phyloP scores from a whole-genome alignment of 2,329 filamentous ascomycete genomes.

The Fusarium dlaminii region DNA sequence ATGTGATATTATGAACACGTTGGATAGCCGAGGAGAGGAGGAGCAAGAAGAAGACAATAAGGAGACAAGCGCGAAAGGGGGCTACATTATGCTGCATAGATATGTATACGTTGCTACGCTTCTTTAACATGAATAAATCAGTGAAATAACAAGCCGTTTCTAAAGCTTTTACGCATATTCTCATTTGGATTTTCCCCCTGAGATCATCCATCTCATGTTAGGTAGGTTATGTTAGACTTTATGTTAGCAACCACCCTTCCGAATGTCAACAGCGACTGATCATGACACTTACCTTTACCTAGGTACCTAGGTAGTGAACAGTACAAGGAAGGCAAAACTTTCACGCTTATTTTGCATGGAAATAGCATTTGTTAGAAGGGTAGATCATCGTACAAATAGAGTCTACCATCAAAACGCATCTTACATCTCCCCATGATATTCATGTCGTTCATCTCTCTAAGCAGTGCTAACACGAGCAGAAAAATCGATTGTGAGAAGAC shows the following conservation, averaged over 20 bases:
- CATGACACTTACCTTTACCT: neutral
- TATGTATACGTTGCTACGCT: neutral
- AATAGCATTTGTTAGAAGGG: neutral
- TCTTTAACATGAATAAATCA: neutral
- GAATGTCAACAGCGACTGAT: neutral
- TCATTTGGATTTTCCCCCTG: neutral
- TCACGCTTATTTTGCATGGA: neutral
- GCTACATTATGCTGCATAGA: neutral
- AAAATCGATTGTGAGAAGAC: neutral
- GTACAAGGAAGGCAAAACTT: neutral
- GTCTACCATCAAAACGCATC: neutral
- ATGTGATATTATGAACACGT: neutral
- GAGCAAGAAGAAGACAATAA: neutral
- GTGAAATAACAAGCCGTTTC: neutral
- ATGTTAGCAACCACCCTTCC: neutral
- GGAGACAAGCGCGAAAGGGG: neutral
- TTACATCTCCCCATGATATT: neutral
- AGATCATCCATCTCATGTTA: neutral
- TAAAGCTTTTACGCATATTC: neutral
- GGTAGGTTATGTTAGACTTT: neutral
- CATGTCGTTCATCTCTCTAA: neutral
- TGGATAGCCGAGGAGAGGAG: neutral
- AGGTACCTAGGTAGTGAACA: neutral
- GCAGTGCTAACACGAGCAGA: neutral
- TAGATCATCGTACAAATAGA: neutral